phyloP scores from a whole-genome alignment of 768 basidiomycete genomes.

The Kwoniella europaea region DNA sequence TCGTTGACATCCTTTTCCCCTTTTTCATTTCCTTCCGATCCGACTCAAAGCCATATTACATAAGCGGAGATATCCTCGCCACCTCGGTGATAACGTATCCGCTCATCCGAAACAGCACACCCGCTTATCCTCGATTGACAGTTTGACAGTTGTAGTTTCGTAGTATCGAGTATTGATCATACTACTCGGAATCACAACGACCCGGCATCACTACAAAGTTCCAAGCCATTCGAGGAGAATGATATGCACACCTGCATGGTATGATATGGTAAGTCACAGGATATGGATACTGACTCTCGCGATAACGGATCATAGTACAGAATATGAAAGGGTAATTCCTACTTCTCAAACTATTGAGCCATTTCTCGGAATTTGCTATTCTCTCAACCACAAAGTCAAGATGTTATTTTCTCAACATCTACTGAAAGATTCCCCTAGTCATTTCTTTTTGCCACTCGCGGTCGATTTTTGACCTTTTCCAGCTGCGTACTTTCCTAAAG shows the following conservation, averaged over 20 bases:
- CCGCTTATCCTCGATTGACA: neutral
- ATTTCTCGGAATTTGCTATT: too few relatives aligned
- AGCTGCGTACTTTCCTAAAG: neutral
- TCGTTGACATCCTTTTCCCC: neutral
- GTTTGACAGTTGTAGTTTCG: too few relatives aligned
- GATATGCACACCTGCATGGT: neutral
- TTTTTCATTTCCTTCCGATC: conserved; percentile 8
- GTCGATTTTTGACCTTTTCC: neutral
- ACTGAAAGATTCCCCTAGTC: too few relatives aligned
- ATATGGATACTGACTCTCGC: neutral
- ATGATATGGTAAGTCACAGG: neutral
- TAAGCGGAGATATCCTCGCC: neutral
- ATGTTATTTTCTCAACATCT: too few relatives aligned
- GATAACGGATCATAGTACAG: too few relatives aligned
- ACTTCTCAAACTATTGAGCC: neutral
- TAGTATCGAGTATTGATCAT: too few relatives aligned
- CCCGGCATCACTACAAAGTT: too few relatives aligned
- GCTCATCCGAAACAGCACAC: neutral
- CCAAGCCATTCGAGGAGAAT: too few relatives aligned
- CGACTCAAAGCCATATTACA: neutral
- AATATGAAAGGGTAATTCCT: neutral
- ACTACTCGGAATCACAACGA: too few relatives aligned
- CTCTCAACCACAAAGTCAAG: too few relatives aligned
- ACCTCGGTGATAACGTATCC: conserved; percentile 1
- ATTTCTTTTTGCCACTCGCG: neutral